These are phyloP conservation scores for Pichia kudriavzevii DNA, from an alignment of 1,139 yeast species.

Conservation along the genomic window DNA sequence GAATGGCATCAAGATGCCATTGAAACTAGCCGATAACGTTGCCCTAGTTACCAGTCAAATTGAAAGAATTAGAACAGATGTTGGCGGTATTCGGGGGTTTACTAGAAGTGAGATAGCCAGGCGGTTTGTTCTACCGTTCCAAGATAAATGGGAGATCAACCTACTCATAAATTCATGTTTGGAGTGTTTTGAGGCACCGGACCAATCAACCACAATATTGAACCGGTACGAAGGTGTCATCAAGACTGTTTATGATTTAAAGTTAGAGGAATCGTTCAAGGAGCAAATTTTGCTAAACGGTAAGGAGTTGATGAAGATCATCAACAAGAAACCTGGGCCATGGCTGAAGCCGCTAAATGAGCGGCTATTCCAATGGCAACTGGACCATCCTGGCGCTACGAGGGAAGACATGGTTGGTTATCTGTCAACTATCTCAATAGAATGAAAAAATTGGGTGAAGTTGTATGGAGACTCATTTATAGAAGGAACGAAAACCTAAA, in stretches of 20 bases:
- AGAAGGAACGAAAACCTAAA: too few relatives aligned
- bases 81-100: constrained; percentile 13
- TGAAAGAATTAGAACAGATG: constrained; percentile 18
- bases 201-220: constrained; percentile 3
- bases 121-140: constrained; percentile 44
- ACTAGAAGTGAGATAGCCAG: constrained; percentile 56
- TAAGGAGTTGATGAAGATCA: constrained; percentile 45
- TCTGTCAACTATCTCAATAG: constrained; percentile 27
- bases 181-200: constrained; percentile 16
- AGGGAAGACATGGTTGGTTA: constrained; percentile 47
- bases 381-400: constrained; percentile 54
- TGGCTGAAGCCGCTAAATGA: constrained; percentile 63
- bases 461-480: too few relatives aligned
- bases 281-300: constrained; percentile 63
- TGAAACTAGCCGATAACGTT: constrained; percentile 46
- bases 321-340: constrained; percentile 68
- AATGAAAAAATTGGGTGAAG: background rate
- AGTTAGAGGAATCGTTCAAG: constrained; percentile 36
- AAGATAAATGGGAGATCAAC: constrained; percentile 44
- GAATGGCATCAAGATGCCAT: constrained; percentile 66
- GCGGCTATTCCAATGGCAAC: constrained; percentile 60
- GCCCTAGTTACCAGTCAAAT: constrained; percentile 33
- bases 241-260: constrained; percentile 24
- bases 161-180: constrained; percentile 23
- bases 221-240: constrained; percentile 11